Evolutionary conservation across 2,329 filamentous ascomycete species (phyloP).

Genomic region (Hymenoscyphus albidus): DNA sequence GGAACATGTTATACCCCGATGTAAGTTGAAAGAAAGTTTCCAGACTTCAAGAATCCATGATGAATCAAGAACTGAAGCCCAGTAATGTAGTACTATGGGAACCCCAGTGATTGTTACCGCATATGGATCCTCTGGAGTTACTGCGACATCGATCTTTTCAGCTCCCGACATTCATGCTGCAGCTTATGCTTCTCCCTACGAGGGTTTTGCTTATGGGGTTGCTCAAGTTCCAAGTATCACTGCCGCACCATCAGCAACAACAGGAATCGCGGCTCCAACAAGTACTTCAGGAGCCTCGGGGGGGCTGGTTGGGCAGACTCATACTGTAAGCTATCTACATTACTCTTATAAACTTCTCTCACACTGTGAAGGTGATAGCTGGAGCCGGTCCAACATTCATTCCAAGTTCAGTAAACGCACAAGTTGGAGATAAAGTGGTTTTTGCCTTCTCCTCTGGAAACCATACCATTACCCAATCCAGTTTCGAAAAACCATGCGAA

Average conservation of each 20-base stretch:
- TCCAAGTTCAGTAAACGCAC: slow-evolving; percentile 37
- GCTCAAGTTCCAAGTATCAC: slow-evolving; percentile 16
- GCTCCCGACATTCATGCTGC: slow-evolving; percentile 20
- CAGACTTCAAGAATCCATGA: neutral
- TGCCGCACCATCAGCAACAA: slow-evolving; percentile 1
- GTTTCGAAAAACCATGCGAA: slow-evolving; percentile 36
- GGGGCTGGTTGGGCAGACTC: slow-evolving; percentile 9
- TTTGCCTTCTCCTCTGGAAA: slow-evolving; percentile 39
- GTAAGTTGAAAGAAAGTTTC: neutral
- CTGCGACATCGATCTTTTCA: slow-evolving; percentile 22
- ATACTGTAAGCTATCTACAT: slow-evolving; percentile 17
- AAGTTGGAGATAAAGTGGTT: slow-evolving; percentile 32
- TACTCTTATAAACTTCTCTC: neutral
- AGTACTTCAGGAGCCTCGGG: neutral
- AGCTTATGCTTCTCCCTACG: slow-evolving; percentile 25
- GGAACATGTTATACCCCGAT: slow-evolving; percentile 27
- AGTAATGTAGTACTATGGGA: neutral
- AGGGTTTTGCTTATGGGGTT: slow-evolving; percentile 24
- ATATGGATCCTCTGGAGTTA: slow-evolving; percentile 21
- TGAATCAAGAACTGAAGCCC: neutral
- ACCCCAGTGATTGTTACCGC: slow-evolving; percentile 18
- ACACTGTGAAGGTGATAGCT: slow-evolving; percentile 17
- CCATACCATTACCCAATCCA: slow-evolving; percentile 45
- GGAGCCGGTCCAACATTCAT: slow-evolving; percentile 57
- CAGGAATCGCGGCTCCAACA: neutral